These are phyloP conservation scores for Pseudogymnoascus sp. DNA, from an alignment of 2,329 filamentous ascomycete genomes.

Conservation along the genomic window DNA sequence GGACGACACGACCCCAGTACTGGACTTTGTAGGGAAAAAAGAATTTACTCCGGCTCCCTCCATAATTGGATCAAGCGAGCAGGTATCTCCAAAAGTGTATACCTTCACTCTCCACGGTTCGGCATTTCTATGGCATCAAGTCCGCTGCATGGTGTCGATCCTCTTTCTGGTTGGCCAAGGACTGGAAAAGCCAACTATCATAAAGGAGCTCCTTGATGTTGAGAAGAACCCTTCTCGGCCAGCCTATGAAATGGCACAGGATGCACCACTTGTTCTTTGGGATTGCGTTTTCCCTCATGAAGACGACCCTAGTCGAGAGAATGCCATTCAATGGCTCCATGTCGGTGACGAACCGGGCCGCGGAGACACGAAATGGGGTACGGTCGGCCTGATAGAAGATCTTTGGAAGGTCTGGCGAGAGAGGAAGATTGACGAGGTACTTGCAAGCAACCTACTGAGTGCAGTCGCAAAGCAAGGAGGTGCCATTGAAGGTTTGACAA, in stretches of 20 bases:
- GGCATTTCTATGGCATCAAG: slow-evolving; percentile 97
- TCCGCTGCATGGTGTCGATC: slow-evolving; percentile 85
- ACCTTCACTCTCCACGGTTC: slow-evolving; percentile 82
- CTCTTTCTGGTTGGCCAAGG: slow-evolving; percentile 91
- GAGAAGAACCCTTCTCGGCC: slow-evolving; percentile 66
- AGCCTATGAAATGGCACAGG: slow-evolving; percentile 82
- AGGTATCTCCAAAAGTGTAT: slow-evolving; percentile 58
- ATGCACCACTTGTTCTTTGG: slow-evolving; percentile 88
- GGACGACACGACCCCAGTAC: slow-evolving; percentile 42
- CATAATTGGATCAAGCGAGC: slow-evolving; percentile 8
- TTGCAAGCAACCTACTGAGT: slow-evolving; percentile 68
- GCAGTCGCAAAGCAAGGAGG: slow-evolving; percentile 41
- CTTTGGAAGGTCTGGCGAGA: slow-evolving; percentile 80
- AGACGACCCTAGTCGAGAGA: slow-evolving; percentile 37
- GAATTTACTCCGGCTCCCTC: slow-evolving; percentile 36
- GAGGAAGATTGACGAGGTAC: slow-evolving; percentile 81
- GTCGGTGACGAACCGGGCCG: slow-evolving; percentile 58
- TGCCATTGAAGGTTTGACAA: slow-evolving; percentile 16
- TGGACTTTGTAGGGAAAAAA: slow-evolving; percentile 47
- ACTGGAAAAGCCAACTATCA: slow-evolving; percentile 66
- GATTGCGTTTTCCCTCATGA: slow-evolving; percentile 77
- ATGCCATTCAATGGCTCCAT: slow-evolving; percentile 71
- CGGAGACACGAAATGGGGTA: slow-evolving; percentile 54
- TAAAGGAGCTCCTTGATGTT: slow-evolving; percentile 69
- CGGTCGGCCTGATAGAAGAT: slow-evolving; percentile 60